Conservation (phyloP, 371 early-diverging fungal species). For the Circinella minor region DNA sequence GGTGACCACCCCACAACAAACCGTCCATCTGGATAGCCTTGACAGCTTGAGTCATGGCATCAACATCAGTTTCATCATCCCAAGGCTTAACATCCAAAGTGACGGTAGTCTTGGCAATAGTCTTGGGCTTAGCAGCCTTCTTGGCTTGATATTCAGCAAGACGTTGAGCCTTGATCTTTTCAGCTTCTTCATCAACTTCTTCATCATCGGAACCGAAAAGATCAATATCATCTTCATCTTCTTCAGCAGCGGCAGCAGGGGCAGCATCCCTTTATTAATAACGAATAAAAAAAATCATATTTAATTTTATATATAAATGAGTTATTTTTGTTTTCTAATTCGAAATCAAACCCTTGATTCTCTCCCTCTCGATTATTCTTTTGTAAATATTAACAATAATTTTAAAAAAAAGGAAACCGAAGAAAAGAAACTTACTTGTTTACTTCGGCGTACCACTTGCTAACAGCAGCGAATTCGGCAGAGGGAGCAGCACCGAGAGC, state of each 20-base stretch:
- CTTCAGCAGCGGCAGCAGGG: conserved; percentile 52
- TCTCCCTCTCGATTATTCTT: too few relatives aligned
- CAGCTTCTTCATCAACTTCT: conserved; percentile 92
- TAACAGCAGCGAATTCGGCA: conserved; percentile 42
- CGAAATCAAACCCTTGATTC: background rate
- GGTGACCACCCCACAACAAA: conserved; percentile 87
- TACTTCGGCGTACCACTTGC: conserved; percentile 50
- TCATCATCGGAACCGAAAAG: conserved; percentile 94
- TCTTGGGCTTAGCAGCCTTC: conserved; percentile 93
- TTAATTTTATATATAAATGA: background rate
- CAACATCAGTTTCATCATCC: conserved; percentile 95
- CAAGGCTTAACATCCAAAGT: conserved; percentile 96
- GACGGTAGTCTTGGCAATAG: conserved; percentile 92
- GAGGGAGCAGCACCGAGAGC: conserved; percentile 49
- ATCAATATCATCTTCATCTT: conserved; percentile 94
- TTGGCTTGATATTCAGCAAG: conserved; percentile 91
- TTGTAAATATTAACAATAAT: too few relatives aligned
- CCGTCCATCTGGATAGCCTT: conserved; percentile 84
- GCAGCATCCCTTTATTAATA: conserved; percentile 49
- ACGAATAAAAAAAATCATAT: background rate
- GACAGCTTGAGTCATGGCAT: conserved; percentile 76
- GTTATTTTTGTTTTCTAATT: background rate
- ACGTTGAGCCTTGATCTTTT: conserved; percentile 86
- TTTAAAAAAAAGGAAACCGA: too few relatives aligned
- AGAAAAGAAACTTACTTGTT: conserved; percentile 37